Evolutionary conservation across 2,329 filamentous ascomycete genomes (phyloP).

Genomic region (Aspergillus versicolor): DNA sequence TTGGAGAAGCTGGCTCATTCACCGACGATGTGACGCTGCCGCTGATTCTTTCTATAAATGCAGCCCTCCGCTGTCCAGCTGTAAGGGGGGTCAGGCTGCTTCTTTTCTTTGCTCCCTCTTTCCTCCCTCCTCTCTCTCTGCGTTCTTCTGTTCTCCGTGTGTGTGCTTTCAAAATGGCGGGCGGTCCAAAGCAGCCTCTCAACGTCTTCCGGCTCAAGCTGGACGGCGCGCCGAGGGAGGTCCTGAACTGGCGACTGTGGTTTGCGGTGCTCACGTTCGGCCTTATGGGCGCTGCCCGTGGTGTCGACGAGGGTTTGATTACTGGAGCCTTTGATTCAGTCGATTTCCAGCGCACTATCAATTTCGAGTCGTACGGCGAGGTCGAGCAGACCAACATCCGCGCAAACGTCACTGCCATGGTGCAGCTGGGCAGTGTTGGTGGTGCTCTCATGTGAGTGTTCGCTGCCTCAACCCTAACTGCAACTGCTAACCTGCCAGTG

Average conservation of each 20-base stretch:
- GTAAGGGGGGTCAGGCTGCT: neutral
- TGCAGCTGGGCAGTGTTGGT: slow-evolving; percentile 73
- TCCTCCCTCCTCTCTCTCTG: neutral
- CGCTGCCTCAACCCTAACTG: neutral
- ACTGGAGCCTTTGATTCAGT: slow-evolving; percentile 68
- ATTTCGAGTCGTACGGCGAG: slow-evolving; percentile 54
- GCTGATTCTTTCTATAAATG: too few species aligned
- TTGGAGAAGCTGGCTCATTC: neutral
- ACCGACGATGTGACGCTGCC: neutral
- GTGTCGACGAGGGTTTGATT: slow-evolving; percentile 79
- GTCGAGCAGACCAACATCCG: slow-evolving; percentile 65
- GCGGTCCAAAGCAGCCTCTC: slow-evolving; percentile 37
- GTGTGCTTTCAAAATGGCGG: slow-evolving; percentile 29
- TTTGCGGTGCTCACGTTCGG: slow-evolving; percentile 73
- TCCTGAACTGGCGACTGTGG: slow-evolving; percentile 77
- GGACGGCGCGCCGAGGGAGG: slow-evolving; percentile 62
- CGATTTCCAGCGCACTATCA: slow-evolving; percentile 61
- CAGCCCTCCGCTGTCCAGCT: too few species aligned
- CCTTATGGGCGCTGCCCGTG: slow-evolving; percentile 66
- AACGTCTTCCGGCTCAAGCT: slow-evolving; percentile 7
- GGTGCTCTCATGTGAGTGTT: slow-evolving; percentile 61
- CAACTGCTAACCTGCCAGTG: slow-evolving; percentile 37
- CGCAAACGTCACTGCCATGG: slow-evolving; percentile 77
- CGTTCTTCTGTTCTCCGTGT: too few species aligned
- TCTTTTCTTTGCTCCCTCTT: neutral